Evolutionary conservation across 192 early-diverging fungal species (phyloP), one percentile per base, ranked within the genome.

Genomic region (Gonapodya sp.): DNA sequence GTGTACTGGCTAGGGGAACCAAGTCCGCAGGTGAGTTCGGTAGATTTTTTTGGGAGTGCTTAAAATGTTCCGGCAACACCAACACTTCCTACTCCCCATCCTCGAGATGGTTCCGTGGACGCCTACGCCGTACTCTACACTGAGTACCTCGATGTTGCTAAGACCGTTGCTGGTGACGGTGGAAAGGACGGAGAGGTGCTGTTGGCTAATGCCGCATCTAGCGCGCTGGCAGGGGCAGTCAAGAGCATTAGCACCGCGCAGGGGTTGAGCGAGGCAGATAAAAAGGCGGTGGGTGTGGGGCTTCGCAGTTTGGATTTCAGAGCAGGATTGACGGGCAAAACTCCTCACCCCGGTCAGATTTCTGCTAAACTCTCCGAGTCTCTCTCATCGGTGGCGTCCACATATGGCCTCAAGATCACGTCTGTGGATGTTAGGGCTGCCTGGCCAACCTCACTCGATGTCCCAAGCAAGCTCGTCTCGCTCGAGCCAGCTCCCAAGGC

Each of bases 121-220:
- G 75, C 75, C 8, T 77, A 77, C 31, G 75, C 75, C 31, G 75
- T 77, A 14, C 18, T 77, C 8, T 77, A 77, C 75, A 34, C 75
- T 33, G 34, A 77, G 75, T 77, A 77, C 75, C 8, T 18, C 75
- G 75, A 77, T 33, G 30, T 77, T 18, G 18, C 75, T 33, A 77
- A 77, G 31, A 24, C 46, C 46, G 46, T 64, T 64, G 46, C 46
- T 8, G 46, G 46, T 16, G 46, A 64, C 31, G 75, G 75, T 33
- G 18, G 30, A 16, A 77, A 32, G 75, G 75, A 77, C 75, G 75
- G 75, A 14, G 75, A 77, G 31, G 8, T 77, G 18, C 18, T 32
- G 8, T 33, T 77, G 8, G 75, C 34, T 2, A 77, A 18, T 33
- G 18, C 18, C 2, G 75, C 75, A 14, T 77, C 75, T 34, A 2